Percentiles rank a stretch among this genome's conserved stretches.
phyloP scores from a whole-genome alignment of 2,329 filamentous ascomycete species.

The Aureobasidium subglaciale region DNA sequence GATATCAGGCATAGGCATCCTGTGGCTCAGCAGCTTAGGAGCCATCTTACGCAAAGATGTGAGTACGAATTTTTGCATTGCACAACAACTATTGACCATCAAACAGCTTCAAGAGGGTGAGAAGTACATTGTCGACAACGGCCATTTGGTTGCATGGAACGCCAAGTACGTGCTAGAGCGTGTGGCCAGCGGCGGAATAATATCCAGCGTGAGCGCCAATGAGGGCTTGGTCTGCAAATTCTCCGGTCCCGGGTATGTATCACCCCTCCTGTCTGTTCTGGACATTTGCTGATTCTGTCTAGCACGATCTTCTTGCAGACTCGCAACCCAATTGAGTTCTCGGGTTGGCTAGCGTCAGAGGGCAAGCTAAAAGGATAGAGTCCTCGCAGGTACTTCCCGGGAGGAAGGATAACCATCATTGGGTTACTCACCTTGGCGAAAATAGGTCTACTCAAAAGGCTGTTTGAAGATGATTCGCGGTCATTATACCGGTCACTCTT shows the following conservation, averaged over 20 bases:
- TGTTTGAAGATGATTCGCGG: no score
- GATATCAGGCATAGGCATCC: constrained; percentile 68
- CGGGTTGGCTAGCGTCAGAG: constrained; percentile 43
- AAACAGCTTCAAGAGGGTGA: constrained; percentile 56
- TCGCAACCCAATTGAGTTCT: constrained; percentile 65
- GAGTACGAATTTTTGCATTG: constrained; percentile 32
- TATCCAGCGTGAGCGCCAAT: constrained; percentile 73
- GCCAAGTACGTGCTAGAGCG: constrained; percentile 88
- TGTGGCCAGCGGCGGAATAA: constrained; percentile 80
- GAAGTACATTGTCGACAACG: constrained; percentile 70
- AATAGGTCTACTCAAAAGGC: no score
- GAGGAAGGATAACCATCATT: neutral
- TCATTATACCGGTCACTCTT: no score
- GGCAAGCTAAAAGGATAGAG: constrained; percentile 3
- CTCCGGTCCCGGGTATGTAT: constrained; percentile 44
- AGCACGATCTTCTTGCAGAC: constrained; percentile 92
- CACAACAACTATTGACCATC: neutral
- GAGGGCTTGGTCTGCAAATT: constrained; percentile 96
- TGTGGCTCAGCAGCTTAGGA: constrained; percentile 90
- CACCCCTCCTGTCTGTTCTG: neutral
- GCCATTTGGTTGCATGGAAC: constrained; percentile 90
- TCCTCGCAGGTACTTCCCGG: neutral
- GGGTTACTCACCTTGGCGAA: no score
- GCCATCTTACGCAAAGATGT: constrained; percentile 94
- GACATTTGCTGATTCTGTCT: constrained; percentile 43